Evolutionary conservation across 345 rosid species (phyloP).

Genomic region (Lumnitzera littorea): DNA sequence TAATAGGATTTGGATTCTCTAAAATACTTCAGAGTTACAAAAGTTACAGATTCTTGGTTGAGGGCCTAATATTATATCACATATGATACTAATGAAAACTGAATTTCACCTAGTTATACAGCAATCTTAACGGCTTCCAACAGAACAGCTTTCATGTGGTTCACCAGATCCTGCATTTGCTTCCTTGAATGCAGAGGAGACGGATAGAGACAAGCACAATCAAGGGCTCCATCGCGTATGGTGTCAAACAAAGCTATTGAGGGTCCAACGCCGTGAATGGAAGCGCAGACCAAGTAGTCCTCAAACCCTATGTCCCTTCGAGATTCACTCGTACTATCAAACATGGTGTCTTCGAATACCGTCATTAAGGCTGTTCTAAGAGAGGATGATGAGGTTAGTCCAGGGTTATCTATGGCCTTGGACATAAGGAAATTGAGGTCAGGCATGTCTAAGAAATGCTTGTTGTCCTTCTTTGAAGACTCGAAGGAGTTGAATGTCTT

Average conservation of each 20-base stretch:
- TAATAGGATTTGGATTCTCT: no score
- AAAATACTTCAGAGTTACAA: no score
- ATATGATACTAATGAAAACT: no score
- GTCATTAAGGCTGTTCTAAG: conserved; percentile 57
- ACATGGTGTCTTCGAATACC: conserved; percentile 58
- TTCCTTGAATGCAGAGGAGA: conserved; percentile 75
- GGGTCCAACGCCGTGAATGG: conserved; percentile 72
- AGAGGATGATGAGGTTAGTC: conserved; percentile 57
- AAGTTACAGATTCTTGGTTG: no score
- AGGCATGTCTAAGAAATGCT: conserved; percentile 68
- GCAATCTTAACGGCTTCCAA: no score
- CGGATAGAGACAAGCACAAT: conserved; percentile 64
- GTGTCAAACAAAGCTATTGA: conserved; percentile 57
- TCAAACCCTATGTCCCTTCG: conserved; percentile 29
- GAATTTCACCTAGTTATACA: no score
- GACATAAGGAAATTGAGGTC: conserved; percentile 75
- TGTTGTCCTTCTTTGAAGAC: conserved; percentile 44
- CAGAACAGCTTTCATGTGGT: conserved; percentile 24
- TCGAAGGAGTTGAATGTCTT: conserved; percentile 41
- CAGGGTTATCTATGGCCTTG: conserved; percentile 76
- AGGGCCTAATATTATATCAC: no score
- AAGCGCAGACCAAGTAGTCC: conserved; percentile 57
- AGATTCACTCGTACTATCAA: conserved; percentile 17
- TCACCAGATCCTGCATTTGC: conserved; percentile 47
- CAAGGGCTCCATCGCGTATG: conserved; percentile 47